Conservation (phyloP, 2,329 filamentous ascomycete genomes). For the Coleophoma crateriformis region DNA sequence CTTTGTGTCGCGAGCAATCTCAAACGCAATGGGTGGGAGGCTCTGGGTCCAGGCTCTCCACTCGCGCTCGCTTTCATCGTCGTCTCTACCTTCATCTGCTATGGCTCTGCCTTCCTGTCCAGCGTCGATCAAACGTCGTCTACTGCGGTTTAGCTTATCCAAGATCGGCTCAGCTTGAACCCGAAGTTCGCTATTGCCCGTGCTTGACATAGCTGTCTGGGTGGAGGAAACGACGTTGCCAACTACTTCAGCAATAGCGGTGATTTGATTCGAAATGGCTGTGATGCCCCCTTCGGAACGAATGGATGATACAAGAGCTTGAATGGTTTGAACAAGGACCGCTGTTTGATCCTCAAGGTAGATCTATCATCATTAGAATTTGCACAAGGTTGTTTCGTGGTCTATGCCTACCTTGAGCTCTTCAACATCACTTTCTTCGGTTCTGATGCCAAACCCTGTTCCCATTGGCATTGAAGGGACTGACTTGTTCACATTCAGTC, state of each 20-base stretch:
- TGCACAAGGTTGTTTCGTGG: neutral
- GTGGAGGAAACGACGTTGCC: conserved; percentile 64
- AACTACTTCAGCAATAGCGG: conserved; percentile 65
- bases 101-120: conserved; percentile 56
- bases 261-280: conserved; percentile 64
- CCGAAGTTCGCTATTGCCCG: conserved; percentile 45
- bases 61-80: conserved; percentile 44
- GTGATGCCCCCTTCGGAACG: conserved; percentile 58
- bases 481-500: conserved; percentile 20
- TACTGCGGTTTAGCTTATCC: conserved; percentile 54
- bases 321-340: conserved; percentile 71
- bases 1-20: conserved; percentile 77
- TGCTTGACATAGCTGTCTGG: conserved; percentile 45
- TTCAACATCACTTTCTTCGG: conserved; percentile 43
- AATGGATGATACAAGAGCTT: conserved; percentile 71
- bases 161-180: conserved; percentile 45
- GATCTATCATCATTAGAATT: conserved; percentile 39
- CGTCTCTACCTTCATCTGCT: conserved; percentile 44
- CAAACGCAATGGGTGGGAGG: conserved; percentile 79
- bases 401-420: conserved; percentile 49
- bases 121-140: conserved; percentile 59
- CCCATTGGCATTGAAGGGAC: conserved; percentile 25
- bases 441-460: conserved; percentile 33
- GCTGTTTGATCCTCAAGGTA: conserved; percentile 83
- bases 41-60: conserved; percentile 64